Evolutionary conservation across 805 yeast species (phyloP).

Genomic region (Priceomyces medius): DNA sequence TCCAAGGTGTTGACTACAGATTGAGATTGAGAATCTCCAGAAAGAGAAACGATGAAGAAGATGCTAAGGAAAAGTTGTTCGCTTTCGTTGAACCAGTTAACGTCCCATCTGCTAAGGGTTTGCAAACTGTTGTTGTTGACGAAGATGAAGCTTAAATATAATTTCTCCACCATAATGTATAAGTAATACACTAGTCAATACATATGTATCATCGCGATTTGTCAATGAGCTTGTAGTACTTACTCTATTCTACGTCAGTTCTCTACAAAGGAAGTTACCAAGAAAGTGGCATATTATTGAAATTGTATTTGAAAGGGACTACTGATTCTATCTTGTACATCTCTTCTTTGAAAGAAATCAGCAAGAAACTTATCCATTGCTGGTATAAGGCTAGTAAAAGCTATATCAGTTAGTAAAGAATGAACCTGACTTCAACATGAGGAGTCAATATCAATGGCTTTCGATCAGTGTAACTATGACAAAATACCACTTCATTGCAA

Average conservation of each 20-base stretch:
- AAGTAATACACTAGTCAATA: conserved; percentile 9
- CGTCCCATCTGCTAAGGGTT: conserved; percentile 95
- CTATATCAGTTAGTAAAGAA: no score
- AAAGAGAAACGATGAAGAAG: conserved; percentile 99
- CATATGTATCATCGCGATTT: conserved; percentile 5
- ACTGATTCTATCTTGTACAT: no score
- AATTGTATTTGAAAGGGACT: no score
- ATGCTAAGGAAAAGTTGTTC: conserved; percentile 96
- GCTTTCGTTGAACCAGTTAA: conserved; percentile 96
- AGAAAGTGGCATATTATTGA: no score
- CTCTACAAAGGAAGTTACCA: neutral
- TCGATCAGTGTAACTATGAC: conserved; percentile 87
- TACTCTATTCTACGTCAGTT: neutral
- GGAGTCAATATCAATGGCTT: no score
- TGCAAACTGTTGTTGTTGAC: conserved; percentile 95
- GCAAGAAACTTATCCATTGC: no score
- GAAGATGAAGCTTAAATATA: conserved; percentile 57
- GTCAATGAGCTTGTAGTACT: conserved; percentile 2
- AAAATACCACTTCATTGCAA: conserved; percentile 64
- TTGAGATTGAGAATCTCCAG: conserved; percentile 97
- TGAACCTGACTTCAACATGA: no score
- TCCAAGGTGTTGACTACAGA: conserved; percentile 98
- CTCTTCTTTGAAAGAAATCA: no score
- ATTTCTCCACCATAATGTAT: conserved; percentile 10
- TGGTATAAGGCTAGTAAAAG: no score